These are phyloP conservation scores for Boletus rubescentipes DNA, from an alignment of 768 basidiomycete genomes.

Conservation along the genomic window DNA sequence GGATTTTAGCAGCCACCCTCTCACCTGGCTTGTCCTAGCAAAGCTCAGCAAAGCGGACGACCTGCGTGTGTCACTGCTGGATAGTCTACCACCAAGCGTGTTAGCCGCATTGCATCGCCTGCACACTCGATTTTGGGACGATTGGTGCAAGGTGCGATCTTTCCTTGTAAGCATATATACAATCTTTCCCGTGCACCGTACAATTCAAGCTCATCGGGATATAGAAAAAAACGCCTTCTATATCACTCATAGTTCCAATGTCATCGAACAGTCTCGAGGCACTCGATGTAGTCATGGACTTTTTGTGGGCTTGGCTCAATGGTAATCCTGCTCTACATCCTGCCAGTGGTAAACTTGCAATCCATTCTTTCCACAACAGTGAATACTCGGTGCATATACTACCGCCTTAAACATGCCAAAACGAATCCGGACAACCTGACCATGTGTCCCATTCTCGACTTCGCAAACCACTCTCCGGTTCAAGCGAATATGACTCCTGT, in stretches of 20 bases:
- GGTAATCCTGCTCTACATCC: constrained; percentile 43
- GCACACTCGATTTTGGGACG: constrained; percentile 49
- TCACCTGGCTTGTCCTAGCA: constrained; percentile 62
- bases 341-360: neutral
- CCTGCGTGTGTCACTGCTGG: constrained; percentile 35
- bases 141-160: constrained; percentile 52
- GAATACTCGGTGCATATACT: constrained; percentile 89
- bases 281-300: constrained; percentile 37
- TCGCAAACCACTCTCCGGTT: constrained; percentile 72
- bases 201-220: neutral
- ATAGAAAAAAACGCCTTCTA: constrained; percentile 7
- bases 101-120: constrained; percentile 41
- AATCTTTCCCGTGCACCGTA: neutral
- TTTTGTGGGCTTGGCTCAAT: constrained; percentile 91
- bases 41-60: constrained; percentile 12
- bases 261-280: constrained; percentile 1
- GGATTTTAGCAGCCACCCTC: constrained; percentile 75
- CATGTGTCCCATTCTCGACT: constrained; percentile 86
- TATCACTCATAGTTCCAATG: neutral
- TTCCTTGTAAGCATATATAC: constrained; percentile 52
- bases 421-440: constrained; percentile 76
- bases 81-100: constrained; percentile 50
- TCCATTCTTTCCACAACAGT: constrained; percentile 44
- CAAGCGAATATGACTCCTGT: constrained; percentile 45
- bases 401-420: constrained; percentile 48